Evolutionary conservation across 306 rosid genomes (phyloP), one percentile per base, ranked within the genome.

Genomic region (Dryas alaskensis): DNA sequence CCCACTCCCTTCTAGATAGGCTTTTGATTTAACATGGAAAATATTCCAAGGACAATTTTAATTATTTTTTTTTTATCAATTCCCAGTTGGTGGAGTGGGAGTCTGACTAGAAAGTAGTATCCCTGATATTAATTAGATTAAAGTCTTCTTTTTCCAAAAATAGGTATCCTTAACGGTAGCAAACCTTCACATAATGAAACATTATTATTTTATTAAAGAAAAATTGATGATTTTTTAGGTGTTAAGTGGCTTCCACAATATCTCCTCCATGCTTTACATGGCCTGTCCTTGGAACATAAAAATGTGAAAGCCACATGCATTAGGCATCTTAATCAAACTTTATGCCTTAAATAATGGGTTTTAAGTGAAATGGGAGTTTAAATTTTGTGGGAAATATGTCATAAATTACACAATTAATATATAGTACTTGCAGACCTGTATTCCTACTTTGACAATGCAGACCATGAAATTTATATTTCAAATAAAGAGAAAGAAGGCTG

Each of bases 91-190:
- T 72, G 61, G 43, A 53, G 74, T 82, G 77, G 84, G 85, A 79
- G 79, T 85, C 87, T 83, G 74, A 80, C 77, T 60, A 47, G 72
- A 83, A 86, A 75, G 74, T 50, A 75, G 74, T 50, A 73, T 69
- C 70, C 76, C 65, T 69, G 44, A 75, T 31, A 31, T 31, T 31
- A 31, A 53, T 58, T 40, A 25, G 14, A 25, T 10, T 2, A 77
- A 79, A 67, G 69, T 54, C 39, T 76, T 51, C 39, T 67, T 75
- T 84, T 62, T 49, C 61, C 60, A 54, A 59, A 62, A 65, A 67
- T 87, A 76, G 82, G 89, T 80, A 87, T 83, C 94, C 94, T 79
- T 89, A 87, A 83, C 66, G 83, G 87, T 80, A 78, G 68, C 91
- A 87, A 71, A 73, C 80, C 84, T 80, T 75, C 85, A 64, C 71